These are phyloP conservation scores for Rhodotorula glutinis DNA, from an alignment of 1,284 basidiomycete genomes.

Conservation along the genomic window DNA sequence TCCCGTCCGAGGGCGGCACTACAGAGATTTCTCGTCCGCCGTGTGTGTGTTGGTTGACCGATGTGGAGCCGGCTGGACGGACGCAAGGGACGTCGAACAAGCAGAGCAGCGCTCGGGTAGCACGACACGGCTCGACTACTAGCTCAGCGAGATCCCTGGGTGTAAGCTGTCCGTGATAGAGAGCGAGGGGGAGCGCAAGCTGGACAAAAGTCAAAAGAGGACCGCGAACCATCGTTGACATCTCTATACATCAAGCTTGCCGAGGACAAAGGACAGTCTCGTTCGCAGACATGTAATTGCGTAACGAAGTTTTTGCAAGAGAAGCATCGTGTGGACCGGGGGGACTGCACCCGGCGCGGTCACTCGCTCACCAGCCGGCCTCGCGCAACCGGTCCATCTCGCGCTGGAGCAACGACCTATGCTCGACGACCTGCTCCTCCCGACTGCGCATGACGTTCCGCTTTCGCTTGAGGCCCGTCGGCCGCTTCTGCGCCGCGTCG, in stretches of 20 bases:
- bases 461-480: conserved; percentile 30
- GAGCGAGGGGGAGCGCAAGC: no score
- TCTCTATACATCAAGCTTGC: no score
- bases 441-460: conserved; percentile 34
- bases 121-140: no score
- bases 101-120: not conserved
- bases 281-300: no score
- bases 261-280: no score
- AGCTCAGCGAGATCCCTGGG: not conserved
- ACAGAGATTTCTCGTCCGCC: no score
- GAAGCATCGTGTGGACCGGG: no score
- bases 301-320: no score
- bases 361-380: conserved; percentile 25
- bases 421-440: conserved; percentile 28
- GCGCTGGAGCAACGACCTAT: conserved; percentile 18
- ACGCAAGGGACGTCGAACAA: not conserved
- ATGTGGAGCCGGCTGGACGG: not conserved
- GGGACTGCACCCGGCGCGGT: not conserved
- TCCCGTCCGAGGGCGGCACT: no score
- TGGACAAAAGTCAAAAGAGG: no score
- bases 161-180: no score
- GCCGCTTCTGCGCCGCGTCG: conserved; percentile 15
- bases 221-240: no score
- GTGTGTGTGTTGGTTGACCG: not conserved
- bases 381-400: conserved; percentile 35